These are phyloP conservation scores for Fusarium scirpi DNA, from an alignment of 2,329 filamentous ascomycete genomes.

Conservation along the genomic window DNA sequence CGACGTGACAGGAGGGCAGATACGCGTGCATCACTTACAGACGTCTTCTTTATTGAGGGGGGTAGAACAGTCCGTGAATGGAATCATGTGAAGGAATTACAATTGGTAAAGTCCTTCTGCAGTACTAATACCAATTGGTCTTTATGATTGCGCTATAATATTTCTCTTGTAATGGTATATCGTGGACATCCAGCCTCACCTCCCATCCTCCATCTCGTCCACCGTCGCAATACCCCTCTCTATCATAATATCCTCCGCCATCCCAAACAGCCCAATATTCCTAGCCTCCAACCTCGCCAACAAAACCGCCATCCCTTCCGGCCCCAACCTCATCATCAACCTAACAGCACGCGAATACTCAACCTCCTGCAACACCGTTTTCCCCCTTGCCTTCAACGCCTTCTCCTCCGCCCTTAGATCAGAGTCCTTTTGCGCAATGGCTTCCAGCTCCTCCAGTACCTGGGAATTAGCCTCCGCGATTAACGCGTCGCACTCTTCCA, in stretches of 20 bases:
- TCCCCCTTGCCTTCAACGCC: background rate
- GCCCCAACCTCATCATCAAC: background rate
- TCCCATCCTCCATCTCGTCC: background rate
- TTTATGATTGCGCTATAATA: background rate
- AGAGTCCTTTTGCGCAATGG: background rate
- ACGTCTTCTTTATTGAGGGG: background rate
- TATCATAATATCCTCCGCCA: slow-evolving; percentile 1
- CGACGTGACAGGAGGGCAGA: background rate
- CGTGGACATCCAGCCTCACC: background rate
- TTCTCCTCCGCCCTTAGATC: background rate
- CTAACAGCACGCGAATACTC: background rate
- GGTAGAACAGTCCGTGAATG: background rate
- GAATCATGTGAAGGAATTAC: rapidly evolving
- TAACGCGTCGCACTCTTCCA: background rate
- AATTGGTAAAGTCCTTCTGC: background rate
- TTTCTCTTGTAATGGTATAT: background rate
- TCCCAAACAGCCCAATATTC: background rate
- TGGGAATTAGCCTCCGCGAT: slow-evolving; percentile 4
- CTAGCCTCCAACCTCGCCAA: background rate
- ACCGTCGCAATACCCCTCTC: background rate
- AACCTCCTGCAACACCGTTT: background rate
- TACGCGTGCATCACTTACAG: background rate
- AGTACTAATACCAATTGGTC: background rate
- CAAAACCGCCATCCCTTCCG: background rate
- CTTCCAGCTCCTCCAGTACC: background rate